phyloP scores from a whole-genome alignment of 257 asterid genomes.

The Catharanthus roseus region DNA sequence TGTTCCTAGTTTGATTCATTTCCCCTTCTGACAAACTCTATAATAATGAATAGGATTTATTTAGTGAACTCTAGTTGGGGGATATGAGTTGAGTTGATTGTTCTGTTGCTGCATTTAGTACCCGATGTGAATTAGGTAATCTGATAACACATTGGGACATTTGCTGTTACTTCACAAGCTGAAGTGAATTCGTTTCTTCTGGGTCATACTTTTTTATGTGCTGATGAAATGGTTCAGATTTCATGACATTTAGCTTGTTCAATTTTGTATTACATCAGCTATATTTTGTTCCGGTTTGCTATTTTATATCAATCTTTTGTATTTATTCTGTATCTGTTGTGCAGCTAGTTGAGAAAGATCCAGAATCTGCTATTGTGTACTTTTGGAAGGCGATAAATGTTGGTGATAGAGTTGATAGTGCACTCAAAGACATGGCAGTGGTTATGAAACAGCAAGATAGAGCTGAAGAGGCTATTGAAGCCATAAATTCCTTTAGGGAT shows the following conservation, averaged over 20 bases:
- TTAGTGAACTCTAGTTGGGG: not conserved
- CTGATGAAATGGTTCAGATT: not conserved
- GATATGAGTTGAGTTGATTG: no score
- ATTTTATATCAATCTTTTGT: constrained; percentile 4
- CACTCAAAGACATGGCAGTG: constrained; percentile 90
- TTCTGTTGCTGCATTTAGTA: not conserved
- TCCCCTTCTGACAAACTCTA: not conserved
- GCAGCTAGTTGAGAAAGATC: constrained; percentile 77
- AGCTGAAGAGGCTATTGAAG: constrained; percentile 87
- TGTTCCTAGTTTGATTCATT: not conserved
- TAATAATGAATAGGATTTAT: not conserved
- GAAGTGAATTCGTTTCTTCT: not conserved
- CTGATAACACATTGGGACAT: no score
- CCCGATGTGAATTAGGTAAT: not conserved
- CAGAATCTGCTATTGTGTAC: constrained; percentile 58
- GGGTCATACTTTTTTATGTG: not conserved
- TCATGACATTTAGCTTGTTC: not conserved
- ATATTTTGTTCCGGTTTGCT: not conserved
- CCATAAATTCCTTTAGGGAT: constrained; percentile 60
- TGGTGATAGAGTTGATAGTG: constrained; percentile 88
- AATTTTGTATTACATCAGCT: not conserved
- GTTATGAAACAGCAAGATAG: constrained; percentile 84
- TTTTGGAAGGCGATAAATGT: constrained; percentile 83
- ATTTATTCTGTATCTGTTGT: constrained; percentile 9
- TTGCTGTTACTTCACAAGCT: not conserved